Base-by-base conservation (phyloP, 345 rosid genomes). In the sweet orange (Citrus sinensis) region DNA sequence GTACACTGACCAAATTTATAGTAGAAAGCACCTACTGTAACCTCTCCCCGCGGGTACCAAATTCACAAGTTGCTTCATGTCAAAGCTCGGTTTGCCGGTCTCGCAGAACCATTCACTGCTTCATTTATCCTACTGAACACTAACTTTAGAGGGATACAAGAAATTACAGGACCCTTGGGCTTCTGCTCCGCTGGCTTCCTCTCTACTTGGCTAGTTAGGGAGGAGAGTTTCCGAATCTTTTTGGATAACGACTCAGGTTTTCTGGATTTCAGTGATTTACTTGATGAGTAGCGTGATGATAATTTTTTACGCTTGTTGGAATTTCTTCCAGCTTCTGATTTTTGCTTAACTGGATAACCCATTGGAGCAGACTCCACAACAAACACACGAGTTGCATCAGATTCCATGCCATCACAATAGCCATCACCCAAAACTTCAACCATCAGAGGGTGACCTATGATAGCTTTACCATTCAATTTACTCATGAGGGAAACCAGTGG, bases 401-500 rank as follows among this genome's bases (percentile, higher is more conserved):
- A 70, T 75, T 73, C 77, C 61, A 74, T 82, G 61, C 79, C 81
- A 78, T 82, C 84, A 67, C 67, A 75, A 70, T 83, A 80, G 55
- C 76, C 86, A 79, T 87, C 87, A 6, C 61, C 87, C 78, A 92
- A 73, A 63, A 72, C 83, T 83, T 90, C 92, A 14, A 96, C 88
- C 0, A 88, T 78, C 63, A 96, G 73, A 78, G 98, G 98, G 76
- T 91, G 98, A 30, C 99, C 99, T 46, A 90, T 79, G 73, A 96
- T 92, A 76, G 98, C 94, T 87, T 90, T 89, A 30, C 98, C 90
- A 73, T 90, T 89, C 84, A 88, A 76, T 83, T 90, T 87, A 83
- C 98, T 94, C 94, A 88, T 90, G 10, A 92, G 94, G 55, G 99
- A 96, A 77, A 96, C 93, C 79, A 96, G 69, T 0, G 98, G 99